Conservation (phyloP, 441 rosid genomes). For the Pelargonium cotyledonis region DNA sequence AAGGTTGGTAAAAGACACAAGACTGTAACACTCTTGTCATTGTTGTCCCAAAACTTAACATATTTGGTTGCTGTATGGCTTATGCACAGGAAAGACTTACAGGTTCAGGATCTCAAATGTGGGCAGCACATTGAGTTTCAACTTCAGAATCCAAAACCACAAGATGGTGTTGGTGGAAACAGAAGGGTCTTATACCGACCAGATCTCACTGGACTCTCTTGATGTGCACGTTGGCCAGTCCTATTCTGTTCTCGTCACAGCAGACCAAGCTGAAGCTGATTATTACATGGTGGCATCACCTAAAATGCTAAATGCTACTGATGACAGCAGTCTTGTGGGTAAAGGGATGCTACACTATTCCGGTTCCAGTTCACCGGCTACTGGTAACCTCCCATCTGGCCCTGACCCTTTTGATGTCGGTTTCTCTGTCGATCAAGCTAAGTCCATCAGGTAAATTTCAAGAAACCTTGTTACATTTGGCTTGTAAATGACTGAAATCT, state of each 20-base stretch:
- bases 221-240: slow-evolving; percentile 62
- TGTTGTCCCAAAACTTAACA: not conserved
- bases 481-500: not conserved
- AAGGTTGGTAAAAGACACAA: slow-evolving; percentile 27
- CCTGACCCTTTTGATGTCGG: slow-evolving; percentile 45
- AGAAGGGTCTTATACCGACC: slow-evolving; percentile 55
- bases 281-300: slow-evolving; percentile 57
- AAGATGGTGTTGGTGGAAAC: slow-evolving; percentile 57
- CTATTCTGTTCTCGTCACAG: slow-evolving; percentile 50
- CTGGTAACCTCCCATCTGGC: slow-evolving; percentile 33
- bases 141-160: slow-evolving; percentile 59
- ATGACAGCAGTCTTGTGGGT: slow-evolving; percentile 25
- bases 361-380: slow-evolving; percentile 23
- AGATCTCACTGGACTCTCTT: slow-evolving; percentile 32
- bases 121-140: slow-evolving; percentile 46
- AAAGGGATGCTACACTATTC: slow-evolving; percentile 44
- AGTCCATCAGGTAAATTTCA: slow-evolving; percentile 41
- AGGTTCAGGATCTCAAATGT: slow-evolving; percentile 60
- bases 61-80: not conserved
- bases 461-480: not conserved
- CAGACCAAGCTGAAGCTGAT: slow-evolving; percentile 33
- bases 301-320: slow-evolving; percentile 25
- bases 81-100: slow-evolving; percentile 49
- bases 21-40: not conserved
- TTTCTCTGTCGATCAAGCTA: slow-evolving; percentile 47